These are phyloP conservation scores for Adansonia digitata DNA, from an alignment of 345 rosid species.

Conservation along the genomic window DNA sequence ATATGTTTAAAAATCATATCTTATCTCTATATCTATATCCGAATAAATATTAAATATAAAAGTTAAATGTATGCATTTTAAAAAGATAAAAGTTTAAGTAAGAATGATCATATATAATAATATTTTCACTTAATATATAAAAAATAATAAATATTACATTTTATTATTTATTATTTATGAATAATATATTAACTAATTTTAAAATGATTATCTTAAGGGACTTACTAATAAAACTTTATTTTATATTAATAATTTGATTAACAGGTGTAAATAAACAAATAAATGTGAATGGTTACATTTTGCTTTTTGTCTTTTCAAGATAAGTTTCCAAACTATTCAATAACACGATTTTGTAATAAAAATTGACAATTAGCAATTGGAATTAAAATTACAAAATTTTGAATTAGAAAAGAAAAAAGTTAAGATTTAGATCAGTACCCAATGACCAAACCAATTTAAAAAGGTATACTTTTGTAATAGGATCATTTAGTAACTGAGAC, in stretches of 20 bases:
- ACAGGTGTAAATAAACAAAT: neutral
- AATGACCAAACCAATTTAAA: slow-evolving; percentile 10
- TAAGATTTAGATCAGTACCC: neutral
- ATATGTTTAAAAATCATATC: too few relatives aligned
- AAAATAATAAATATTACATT: too few relatives aligned
- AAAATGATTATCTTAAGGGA: neutral
- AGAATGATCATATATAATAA: too few relatives aligned
- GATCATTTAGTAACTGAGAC: neutral
- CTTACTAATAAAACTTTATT: too few relatives aligned
- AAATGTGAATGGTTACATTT: neutral
- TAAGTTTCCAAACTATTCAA: neutral
- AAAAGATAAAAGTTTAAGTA: too few relatives aligned
- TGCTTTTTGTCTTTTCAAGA: neutral
- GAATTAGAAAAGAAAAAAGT: neutral
- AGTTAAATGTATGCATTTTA: too few relatives aligned
- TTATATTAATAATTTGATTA: neutral
- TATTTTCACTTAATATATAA: too few relatives aligned
- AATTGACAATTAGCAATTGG: neutral
- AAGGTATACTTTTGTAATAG: neutral
- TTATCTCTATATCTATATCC: too few relatives aligned
- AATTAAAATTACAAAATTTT: neutral
- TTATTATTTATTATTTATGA: too few relatives aligned
- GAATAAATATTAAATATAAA: too few relatives aligned
- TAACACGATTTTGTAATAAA: too few relatives aligned
- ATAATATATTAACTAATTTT: neutral